Base-by-base conservation (phyloP, 2,329 filamentous ascomycete genomes). In the Biscogniauxia marginata region DNA sequence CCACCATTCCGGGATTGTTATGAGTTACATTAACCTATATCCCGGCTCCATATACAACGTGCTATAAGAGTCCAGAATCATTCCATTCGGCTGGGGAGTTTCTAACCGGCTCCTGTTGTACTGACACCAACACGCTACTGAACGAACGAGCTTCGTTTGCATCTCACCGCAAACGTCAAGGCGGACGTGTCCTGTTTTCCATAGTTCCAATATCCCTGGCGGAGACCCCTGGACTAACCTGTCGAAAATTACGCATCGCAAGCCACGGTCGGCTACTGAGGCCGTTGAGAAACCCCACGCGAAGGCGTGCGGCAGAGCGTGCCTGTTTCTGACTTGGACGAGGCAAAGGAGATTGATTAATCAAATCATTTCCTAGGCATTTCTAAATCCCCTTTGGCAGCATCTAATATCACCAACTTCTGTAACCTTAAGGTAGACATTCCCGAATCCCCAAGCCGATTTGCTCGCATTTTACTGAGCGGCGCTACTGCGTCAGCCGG, bases 121-220 rank as follows among this genome's bases (percentile, higher is more conserved):
- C 44, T 18, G 44, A 4, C 44, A 22, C 44, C 44, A 20, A 21
- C 44, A 22, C 20, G 18, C 18, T 46, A 46, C 44, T 21, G 11
- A 46, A 46, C 44, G 44, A 22, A 55, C 54, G 56, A 59, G 54
- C 53, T 50, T 54, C 61, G 45, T 57, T 58, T 43, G 56, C 59
- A 58, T 63, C 55, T 22, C 18, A 22, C 52, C 56, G 57, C 61
- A 57, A 60, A 59, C 53, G 59, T 58, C 50, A 50, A 58, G 57
- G 54, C 49, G 46, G n/a, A n/a, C n/a, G 47, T 46, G 50, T 48
- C 53, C 59, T 52, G 52, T 50, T 55, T 56, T 60, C 53, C 53
- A 34, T 62, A 52, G 56, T 52, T 57, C 50, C 56, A 50, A 52
- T 48, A 56, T 53, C 60, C 54, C 55, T 50, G 53, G 54, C 52